phyloP scores from a whole-genome alignment of 257 asterid species.

The Oldenlandia corymbosa region DNA sequence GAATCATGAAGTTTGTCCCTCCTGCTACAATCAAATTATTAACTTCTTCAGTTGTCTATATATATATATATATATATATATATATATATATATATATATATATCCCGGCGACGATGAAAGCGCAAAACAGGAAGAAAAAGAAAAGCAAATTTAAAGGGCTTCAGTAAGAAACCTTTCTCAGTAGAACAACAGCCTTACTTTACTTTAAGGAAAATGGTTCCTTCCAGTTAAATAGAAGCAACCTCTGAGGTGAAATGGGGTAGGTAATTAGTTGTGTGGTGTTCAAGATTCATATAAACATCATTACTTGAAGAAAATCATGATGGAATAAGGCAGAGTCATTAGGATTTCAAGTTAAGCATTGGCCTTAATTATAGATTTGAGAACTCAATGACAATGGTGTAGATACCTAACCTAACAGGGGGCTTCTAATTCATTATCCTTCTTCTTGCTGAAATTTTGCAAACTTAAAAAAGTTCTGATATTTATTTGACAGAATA shows the following conservation, averaged over 20 bases:
- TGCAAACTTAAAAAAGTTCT: not conserved
- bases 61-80: too few relatives aligned
- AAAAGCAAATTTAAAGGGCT: not conserved
- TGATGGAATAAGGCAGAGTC: not conserved
- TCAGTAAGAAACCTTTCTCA: not conserved
- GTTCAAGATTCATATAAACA: not conserved
- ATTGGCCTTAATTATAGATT: not conserved
- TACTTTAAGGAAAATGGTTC: not conserved
- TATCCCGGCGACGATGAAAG: not conserved
- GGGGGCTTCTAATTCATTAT: not conserved
- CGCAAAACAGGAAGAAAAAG: not conserved
- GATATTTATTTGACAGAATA: not conserved
- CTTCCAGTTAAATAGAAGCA: conserved; percentile 8
- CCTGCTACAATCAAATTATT: not conserved
- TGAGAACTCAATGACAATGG: not conserved
- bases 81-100: too few relatives aligned
- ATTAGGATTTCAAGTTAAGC: not conserved
- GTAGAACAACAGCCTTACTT: not conserved
- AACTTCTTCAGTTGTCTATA: not conserved
- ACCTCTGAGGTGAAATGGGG: not conserved
- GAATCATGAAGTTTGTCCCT: not conserved
- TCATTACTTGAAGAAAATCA: conserved; percentile 3
- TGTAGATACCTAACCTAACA: conserved; percentile 1
- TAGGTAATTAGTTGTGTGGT: not conserved
- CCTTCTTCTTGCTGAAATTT: not conserved